Percentiles rank a stretch among this genome's conserved stretches.
phyloP scores from a whole-genome alignment of 129 eudicot species.

The Lonicera japonica region DNA sequence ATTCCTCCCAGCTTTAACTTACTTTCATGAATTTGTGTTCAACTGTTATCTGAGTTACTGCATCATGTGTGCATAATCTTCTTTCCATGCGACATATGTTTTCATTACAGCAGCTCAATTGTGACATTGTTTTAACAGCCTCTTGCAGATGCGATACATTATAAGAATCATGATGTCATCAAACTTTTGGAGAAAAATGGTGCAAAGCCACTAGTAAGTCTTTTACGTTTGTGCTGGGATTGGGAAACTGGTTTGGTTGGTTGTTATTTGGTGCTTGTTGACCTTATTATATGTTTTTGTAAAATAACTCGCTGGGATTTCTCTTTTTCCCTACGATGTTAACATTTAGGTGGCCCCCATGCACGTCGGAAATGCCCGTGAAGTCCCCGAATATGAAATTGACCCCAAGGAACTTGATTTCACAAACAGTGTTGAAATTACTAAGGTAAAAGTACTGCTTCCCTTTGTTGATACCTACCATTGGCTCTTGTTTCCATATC shows the following conservation, averaged over 20 bases:
- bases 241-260: neutral
- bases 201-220: conserved; percentile 71
- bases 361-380: conserved; percentile 74
- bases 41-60: no score
- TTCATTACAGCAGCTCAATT: neutral
- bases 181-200: conserved; percentile 88
- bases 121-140: conserved; percentile 62
- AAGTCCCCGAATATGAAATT: conserved; percentile 94
- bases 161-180: conserved; percentile 63
- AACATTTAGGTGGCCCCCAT: conserved; percentile 63
- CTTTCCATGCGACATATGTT: no score
- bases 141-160: conserved; percentile 95
- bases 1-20: no score
- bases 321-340: neutral
- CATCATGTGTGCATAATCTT: no score
- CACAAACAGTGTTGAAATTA: conserved; percentile 66
- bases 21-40: no score
- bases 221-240: no score
- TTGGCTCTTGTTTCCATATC: no score
- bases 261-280: neutral
- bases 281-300: neutral
- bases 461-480: neutral
- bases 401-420: conserved; percentile 84
- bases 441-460: conserved; percentile 47
- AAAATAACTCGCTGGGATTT: neutral